Conservation (phyloP, 2,329 filamentous ascomycete species). For the Aspergillus proliferans region DNA sequence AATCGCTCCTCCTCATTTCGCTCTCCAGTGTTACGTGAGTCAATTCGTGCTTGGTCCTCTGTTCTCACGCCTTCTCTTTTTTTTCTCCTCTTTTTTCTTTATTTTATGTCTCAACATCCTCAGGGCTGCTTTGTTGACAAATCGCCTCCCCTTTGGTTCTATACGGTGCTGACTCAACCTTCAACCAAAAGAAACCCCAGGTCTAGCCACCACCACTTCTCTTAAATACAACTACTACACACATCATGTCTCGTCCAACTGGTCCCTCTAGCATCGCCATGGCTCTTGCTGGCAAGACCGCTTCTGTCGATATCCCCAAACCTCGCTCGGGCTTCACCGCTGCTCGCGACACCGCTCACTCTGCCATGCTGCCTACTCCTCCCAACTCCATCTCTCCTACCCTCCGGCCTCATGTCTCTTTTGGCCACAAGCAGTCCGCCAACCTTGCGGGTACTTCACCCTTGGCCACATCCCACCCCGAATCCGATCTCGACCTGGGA, state of each 20-base stretch:
- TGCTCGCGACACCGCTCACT: constrained; percentile 25
- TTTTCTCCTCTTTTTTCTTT: neutral
- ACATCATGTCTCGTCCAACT: constrained; percentile 40
- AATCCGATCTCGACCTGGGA: constrained; percentile 82
- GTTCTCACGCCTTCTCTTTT: neutral
- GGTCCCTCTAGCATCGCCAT: constrained; percentile 43
- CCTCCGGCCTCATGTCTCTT: constrained; percentile 67
- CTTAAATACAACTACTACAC: neutral
- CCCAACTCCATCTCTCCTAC: constrained; percentile 92
- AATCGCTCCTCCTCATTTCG: neutral
- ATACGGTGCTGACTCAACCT: neutral
- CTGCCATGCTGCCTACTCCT: constrained; percentile 67
- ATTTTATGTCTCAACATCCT: neutral
- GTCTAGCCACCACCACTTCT: constrained; percentile 12
- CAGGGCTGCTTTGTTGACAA: neutral
- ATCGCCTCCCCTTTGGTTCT: neutral
- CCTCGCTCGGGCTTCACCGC: constrained; percentile 29
- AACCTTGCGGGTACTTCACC: constrained; percentile 35
- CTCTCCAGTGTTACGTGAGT: constrained; percentile 5
- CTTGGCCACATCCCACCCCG: constrained; percentile 51
- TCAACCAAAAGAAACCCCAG: neutral
- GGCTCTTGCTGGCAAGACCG: constrained; percentile 46
- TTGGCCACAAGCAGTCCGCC: constrained; percentile 54
- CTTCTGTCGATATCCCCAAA: constrained; percentile 45
- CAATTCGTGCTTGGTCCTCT: neutral